Evolutionary conservation across 176 grass and related monocot genomes (phyloP).

Genomic region (Tuctoria greenei): DNA sequence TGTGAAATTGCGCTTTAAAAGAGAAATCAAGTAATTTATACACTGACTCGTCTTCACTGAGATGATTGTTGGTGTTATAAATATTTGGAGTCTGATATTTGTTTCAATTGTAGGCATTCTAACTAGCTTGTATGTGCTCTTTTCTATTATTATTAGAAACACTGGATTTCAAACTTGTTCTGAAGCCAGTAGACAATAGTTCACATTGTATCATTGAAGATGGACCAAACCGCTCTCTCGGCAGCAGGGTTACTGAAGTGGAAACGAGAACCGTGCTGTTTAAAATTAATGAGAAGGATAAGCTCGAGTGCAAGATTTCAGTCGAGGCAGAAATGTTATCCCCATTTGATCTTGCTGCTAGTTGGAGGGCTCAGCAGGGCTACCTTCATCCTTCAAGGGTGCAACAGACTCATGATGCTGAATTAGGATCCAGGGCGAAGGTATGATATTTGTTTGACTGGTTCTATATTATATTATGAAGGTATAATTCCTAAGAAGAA

Average conservation of each 20-base stretch:
- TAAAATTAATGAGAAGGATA: conserved; percentile 54
- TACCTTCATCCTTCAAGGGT: conserved; percentile 69
- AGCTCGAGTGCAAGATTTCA: conserved; percentile 61
- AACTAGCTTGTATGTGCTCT: background rate
- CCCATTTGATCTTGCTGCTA: conserved; percentile 83
- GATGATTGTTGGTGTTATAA: background rate
- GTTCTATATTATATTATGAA: conserved; percentile 19
- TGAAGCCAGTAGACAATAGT: conserved; percentile 54
- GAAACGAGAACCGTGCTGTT: conserved; percentile 57
- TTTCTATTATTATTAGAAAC: conserved; percentile 38
- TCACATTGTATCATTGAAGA: conserved; percentile 73
- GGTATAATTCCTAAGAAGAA: too few relatives aligned
- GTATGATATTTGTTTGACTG: conserved; percentile 40
- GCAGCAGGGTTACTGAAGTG: conserved; percentile 47
- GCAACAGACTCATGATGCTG: conserved; percentile 64
- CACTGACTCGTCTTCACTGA: background rate
- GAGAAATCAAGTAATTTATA: background rate
- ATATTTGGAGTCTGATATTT: background rate
- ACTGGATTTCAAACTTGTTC: conserved; percentile 85
- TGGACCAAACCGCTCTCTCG: conserved; percentile 59
- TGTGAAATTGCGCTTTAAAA: background rate
- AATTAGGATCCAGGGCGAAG: conserved; percentile 49
- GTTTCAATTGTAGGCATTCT: conserved; percentile 21
- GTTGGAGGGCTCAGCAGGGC: conserved; percentile 85
- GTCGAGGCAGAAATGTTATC: conserved; percentile 73